A percentile compares a stretch with the other conserved stretches of the same genome.
Evolutionary conservation across 371 early-diverging fungal genomes (phyloP).

Genomic region (Encephalitozoon cuniculi): DNA sequence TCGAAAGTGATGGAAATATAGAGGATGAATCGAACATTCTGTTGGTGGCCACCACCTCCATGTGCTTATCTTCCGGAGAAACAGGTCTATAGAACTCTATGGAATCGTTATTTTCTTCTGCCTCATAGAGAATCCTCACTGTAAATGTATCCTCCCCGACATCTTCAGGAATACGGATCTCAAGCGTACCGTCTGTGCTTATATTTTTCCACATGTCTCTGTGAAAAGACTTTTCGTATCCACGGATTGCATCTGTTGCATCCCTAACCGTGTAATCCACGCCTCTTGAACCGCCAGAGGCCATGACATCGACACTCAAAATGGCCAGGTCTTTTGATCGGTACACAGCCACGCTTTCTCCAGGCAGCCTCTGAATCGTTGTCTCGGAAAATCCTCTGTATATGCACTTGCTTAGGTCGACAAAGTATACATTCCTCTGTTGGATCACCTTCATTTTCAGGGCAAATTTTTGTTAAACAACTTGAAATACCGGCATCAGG

Average conservation of each 20-base stretch:
- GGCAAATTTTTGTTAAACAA: neutral
- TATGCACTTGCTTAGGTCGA: constrained; percentile 28
- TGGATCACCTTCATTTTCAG: constrained; percentile 36
- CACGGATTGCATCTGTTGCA: neutral
- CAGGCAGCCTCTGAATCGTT: neutral
- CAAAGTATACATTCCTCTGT: constrained; percentile 50
- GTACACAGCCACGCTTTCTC: neutral
- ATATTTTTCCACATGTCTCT: neutral
- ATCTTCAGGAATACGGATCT: constrained; percentile 6
- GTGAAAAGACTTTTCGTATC: neutral
- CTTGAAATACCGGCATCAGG: neutral
- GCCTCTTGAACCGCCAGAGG: neutral
- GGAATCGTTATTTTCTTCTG: neutral
- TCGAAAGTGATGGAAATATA: constrained; percentile 37
- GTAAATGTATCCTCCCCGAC: constrained; percentile 1
- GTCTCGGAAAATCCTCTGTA: constrained; percentile 47
- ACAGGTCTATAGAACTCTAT: constrained; percentile 38
- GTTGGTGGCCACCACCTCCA: constrained; percentile 29
- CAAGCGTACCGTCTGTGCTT: neutral
- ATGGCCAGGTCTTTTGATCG: neutral
- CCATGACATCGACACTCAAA: neutral
- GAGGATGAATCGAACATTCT: neutral
- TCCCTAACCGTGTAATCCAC: neutral
- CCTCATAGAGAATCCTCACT: constrained; percentile 28
- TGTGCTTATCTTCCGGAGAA: constrained; percentile 34